Conservation (phyloP, 1,139 yeast species). For the Nakaseomyces uthaithaninus region DNA sequence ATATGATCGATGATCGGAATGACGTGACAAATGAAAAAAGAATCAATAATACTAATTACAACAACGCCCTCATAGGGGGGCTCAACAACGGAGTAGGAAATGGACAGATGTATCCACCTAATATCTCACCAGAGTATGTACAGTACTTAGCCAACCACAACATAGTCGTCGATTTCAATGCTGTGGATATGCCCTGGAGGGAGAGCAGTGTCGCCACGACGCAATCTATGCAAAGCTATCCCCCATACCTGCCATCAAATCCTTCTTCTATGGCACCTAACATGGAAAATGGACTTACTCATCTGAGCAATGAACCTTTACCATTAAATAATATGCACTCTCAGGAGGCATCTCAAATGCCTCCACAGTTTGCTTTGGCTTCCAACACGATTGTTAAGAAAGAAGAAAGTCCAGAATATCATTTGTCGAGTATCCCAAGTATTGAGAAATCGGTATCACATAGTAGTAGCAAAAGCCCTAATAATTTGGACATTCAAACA, state of each 20-base stretch:
- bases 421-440: neutral
- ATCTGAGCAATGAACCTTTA: neutral
- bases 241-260: neutral
- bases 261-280: neutral
- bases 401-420: neutral
- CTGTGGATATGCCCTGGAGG: neutral
- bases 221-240: neutral
- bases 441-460: neutral
- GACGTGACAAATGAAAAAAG: no score
- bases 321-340: neutral
- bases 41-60: neutral
- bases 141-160: neutral
- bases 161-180: neutral
- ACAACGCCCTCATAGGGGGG: neutral
- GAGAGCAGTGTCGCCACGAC: neutral
- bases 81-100: no score
- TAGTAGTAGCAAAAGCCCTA: neutral
- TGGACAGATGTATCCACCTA: neutral
- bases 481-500: neutral
- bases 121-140: neutral
- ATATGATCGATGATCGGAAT: no score
- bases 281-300: neutral
- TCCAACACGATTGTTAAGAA: neutral
- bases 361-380: neutral
- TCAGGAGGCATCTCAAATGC: slow-evolving; percentile 1